A percentile compares a stretch with the other conserved stretches of the same genome.
phyloP scores from a whole-genome alignment of 2,329 filamentous ascomycete genomes.

The Cordyceps pruinosa region DNA sequence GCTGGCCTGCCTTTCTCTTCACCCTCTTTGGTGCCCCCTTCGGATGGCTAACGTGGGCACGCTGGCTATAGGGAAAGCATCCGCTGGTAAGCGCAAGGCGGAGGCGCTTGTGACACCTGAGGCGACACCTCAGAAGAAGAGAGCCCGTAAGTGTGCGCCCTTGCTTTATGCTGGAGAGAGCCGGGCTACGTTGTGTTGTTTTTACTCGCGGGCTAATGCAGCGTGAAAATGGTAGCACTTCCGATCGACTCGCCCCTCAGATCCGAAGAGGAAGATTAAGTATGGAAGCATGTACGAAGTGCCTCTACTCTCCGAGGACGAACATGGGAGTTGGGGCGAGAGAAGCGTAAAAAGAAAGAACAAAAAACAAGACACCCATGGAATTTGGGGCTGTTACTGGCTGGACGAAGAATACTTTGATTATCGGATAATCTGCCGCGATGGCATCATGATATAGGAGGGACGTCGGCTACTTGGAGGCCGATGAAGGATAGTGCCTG shows the following conservation, averaged over 20 bases:
- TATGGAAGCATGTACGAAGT: not conserved
- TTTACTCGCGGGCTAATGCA: not conserved
- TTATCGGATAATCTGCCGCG: too few relatives aligned
- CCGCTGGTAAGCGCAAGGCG: constrained; percentile 7
- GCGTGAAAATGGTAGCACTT: not conserved
- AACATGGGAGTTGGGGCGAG: not conserved
- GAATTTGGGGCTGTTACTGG: not conserved
- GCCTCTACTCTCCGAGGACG: too few relatives aligned
- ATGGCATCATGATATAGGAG: too few relatives aligned
- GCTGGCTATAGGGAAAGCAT: not conserved
- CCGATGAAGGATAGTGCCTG: not conserved
- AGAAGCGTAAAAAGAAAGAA: not conserved
- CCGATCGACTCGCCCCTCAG: not conserved
- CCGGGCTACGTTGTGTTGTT: too few relatives aligned
- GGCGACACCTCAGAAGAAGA: constrained; percentile 4
- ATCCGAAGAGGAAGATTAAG: not conserved
- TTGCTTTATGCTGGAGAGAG: too few relatives aligned
- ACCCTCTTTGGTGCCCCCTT: too few relatives aligned
- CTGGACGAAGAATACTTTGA: too few relatives aligned
- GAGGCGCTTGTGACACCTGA: not conserved
- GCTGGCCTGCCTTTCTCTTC: too few relatives aligned
- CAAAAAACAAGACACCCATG: too few relatives aligned
- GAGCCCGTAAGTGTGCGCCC: not conserved
- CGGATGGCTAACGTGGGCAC: not conserved
- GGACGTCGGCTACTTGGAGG: too few relatives aligned